Evolutionary conservation across 352 stramenopile species (phyloP), one percentile per base, ranked within the genome.

Genomic region (Globisporangium sylvaticum): DNA sequence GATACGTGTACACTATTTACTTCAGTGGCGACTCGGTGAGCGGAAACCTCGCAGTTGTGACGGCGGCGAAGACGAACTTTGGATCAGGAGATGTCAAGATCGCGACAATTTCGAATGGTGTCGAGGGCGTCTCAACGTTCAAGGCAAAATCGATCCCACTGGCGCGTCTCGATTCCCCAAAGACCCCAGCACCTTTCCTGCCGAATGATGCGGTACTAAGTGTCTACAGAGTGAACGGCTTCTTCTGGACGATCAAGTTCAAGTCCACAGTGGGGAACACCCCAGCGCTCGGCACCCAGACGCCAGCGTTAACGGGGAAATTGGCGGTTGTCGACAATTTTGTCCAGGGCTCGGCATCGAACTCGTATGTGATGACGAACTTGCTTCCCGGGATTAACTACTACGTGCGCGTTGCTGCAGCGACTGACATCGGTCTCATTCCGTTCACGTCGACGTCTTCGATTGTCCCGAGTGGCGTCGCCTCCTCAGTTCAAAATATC

Each of bases 191-290:
- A 0, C 62, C 61, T 14, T 94, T 77, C 61, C 25, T 93, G 3
- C 71, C 72, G 0, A 73, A 65, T 14, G 68, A 71, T 6, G 62
- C 74, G 8, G 55, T 71, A 10, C 58, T 91, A 1, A 76, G 71
- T 8, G 75, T 94, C 10, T 94, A 77, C 68, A 93, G 91, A 69
- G 84, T 86, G 3, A 93, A 93, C 31, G 87, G 87, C 0, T 90
- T 93, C 15, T 52, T 90, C 6, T 94, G 87, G 87, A 91, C 80
- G 0, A 80, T 94, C 59, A 90, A 89, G 58, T 94, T 94, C 44
- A 88, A 87, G 46, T 90, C 83, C 1, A 91, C 78, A 2, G 80
- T 94, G 29, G 87, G 87, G 5, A 85, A 94, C 55, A 69, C 92
- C 0, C 67, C 83, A 5, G 69, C 66, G 20, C 71, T 94, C 1